Evolutionary conservation across 208 protist genomes (phyloP).

Genomic region (Acanthamoeba castellanii): DNA sequence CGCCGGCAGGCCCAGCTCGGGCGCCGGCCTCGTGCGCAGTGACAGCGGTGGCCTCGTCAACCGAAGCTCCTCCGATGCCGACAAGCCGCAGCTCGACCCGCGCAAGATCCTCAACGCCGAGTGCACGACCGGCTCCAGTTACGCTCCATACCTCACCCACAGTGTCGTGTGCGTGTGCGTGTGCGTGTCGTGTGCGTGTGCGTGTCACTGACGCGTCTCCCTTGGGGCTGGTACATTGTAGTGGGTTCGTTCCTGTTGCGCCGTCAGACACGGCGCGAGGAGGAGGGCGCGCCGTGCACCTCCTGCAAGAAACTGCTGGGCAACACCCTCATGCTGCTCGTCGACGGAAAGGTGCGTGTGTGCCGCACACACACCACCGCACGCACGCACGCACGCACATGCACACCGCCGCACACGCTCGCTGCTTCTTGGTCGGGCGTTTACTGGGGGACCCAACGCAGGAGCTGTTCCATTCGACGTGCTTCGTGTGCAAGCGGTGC

Average conservation of each 20-base stretch:
- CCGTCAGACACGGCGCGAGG: background rate
- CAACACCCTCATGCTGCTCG: background rate
- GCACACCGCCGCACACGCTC: background rate
- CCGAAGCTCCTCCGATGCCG: background rate
- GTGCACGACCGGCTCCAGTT: slow-evolving; percentile 10
- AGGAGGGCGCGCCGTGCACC: slow-evolving; percentile 2
- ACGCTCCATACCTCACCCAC: no score
- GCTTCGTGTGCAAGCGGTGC: slow-evolving; percentile 48
- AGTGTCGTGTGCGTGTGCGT: background rate
- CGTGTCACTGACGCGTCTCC: no score
- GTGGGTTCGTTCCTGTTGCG: slow-evolving; percentile 6
- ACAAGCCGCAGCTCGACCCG: background rate
- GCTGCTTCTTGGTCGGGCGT: no score
- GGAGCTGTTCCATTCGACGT: slow-evolving; percentile 32
- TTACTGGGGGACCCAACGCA: background rate
- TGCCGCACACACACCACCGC: background rate
- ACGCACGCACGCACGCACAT: background rate
- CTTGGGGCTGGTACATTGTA: no score
- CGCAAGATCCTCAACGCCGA: slow-evolving; percentile 37
- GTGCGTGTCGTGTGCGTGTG: background rate
- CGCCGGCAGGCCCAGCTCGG: no score
- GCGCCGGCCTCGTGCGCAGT: background rate
- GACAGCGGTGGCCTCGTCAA: background rate
- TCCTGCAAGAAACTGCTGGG: background rate
- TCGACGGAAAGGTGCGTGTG: slow-evolving; percentile 22